Evolutionary conservation across 2,329 filamentous ascomycete species (phyloP), one percentile per base, ranked within the genome.

Genomic region (Calonectria pseudoturangicola): DNA sequence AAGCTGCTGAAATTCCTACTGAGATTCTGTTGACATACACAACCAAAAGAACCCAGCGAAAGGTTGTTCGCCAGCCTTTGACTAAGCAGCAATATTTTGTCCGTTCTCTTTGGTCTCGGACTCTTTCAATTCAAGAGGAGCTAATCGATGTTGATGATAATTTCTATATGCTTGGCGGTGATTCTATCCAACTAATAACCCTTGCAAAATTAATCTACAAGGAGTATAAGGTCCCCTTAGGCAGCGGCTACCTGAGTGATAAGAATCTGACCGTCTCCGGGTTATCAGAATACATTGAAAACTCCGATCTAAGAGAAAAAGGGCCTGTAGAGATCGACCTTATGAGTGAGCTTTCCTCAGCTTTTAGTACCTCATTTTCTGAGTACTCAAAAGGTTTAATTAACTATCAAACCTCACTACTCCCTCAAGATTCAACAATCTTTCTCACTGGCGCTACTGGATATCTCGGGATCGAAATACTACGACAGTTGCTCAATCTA

Each of bases 151-250:
- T 70, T 0, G 68, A 76, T 13, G 75, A 78, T 48, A 77, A 75
- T 48, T 78, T 78, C 48, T 77, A 74, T 54, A 65, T 64, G 21
- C 68, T 78, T 1, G 76, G 76, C 2, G 76, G 76, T 16, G 75
- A 78, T 45, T 78, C 76, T 3, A 77, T 78, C 43, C 70, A 69
- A n/a, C 73, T 77, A 33, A 71, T 77, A 7, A 75, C 70, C 15
- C 56, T 78, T 10, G 71, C 72, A 2, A 73, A 73, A 47, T 47
- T 45, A 43, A 73, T 77, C 25, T 25, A 68, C 12, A 63, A 71
- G 21, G 36, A 77, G 25, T 67, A 72, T 28, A 58, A 48, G 15
- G 73, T 78, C n/a, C 58, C 72, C 15, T 64, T 78, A 12, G 70
- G 71, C 4, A 51, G 73, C 15, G 74, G 75, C 3, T 66, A 74